A percentile compares a stretch with the other conserved stretches of the same genome.
Evolutionary conservation across 2,329 filamentous ascomycete species (phyloP).

Genomic region (Aspergillus sp.): DNA sequence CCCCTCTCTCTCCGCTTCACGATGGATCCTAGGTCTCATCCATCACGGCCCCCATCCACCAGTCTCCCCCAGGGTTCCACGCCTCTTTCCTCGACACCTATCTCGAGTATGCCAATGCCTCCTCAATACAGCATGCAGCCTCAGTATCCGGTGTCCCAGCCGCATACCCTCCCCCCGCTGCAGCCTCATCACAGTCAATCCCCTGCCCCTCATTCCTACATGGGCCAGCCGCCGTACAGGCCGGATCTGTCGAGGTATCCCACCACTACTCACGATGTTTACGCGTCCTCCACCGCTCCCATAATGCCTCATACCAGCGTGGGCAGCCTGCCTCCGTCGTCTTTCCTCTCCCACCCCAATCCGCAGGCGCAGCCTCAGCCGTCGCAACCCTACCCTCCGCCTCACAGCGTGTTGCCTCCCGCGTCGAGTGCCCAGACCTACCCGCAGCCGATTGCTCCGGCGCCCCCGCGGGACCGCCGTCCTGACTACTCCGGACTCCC

Average conservation of each 20-base stretch:
- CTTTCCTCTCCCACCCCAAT: constrained; percentile 43
- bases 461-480: constrained; percentile 55
- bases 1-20: constrained; percentile 16
- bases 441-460: constrained; percentile 74
- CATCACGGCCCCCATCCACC: constrained; percentile 46
- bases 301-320: constrained; percentile 45
- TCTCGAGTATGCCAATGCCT: constrained; percentile 48
- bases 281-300: constrained; percentile 41
- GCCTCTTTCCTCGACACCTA: constrained; percentile 44
- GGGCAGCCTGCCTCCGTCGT: constrained; percentile 43
- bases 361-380: constrained; percentile 39
- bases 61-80: constrained; percentile 45
- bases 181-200: constrained; percentile 48
- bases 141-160: constrained; percentile 44
- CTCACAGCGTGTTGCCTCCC: constrained; percentile 62
- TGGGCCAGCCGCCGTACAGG: constrained; percentile 42
- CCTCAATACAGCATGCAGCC: constrained; percentile 49
- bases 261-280: constrained; percentile 43
- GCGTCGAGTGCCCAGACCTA: constrained; percentile 66
- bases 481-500: constrained; percentile 67
- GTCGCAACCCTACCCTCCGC: constrained; percentile 40
- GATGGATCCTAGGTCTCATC: constrained; percentile 46
- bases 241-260: constrained; percentile 46
- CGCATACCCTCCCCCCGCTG: constrained; percentile 47
- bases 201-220: constrained; percentile 42